Conservation (phyloP, 306 rosid genomes). For the Malus asiatica region DNA sequence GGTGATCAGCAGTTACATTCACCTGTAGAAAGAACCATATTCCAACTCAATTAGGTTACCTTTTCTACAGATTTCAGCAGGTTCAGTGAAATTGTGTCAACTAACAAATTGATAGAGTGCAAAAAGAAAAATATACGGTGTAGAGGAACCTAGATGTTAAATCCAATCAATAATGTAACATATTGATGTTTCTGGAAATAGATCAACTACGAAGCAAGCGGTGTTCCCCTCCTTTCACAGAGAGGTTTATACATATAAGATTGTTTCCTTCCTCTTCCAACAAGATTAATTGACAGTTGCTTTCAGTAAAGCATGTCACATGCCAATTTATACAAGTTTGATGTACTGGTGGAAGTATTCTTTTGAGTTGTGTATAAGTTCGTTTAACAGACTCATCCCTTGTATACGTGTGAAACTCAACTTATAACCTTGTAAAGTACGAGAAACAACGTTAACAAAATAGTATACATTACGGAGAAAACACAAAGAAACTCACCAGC, state of each 20-base stretch:
- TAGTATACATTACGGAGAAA: background rate
- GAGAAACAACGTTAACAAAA: background rate
- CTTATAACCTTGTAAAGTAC: background rate
- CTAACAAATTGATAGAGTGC: background rate
- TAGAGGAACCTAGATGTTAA: background rate
- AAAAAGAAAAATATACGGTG: background rate
- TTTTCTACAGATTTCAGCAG: background rate
- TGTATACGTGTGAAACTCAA: background rate
- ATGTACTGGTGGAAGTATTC: background rate
- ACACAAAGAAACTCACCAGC: slow-evolving; percentile 51
- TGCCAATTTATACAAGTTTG: background rate
- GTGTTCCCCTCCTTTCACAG: background rate
- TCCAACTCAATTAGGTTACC: background rate
- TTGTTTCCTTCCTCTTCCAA: background rate
- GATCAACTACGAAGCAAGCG: background rate
- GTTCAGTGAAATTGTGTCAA: background rate
- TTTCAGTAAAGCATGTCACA: background rate
- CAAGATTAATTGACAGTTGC: background rate
- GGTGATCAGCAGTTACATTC: slow-evolving; percentile 91
- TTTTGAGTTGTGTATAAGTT: background rate
- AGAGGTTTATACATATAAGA: background rate
- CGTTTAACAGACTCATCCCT: background rate
- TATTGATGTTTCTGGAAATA: background rate
- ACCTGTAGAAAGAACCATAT: slow-evolving; percentile 49
- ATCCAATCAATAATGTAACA: background rate